Conservation (phyloP, 2,329 filamentous ascomycete species). For the Thermoascus crustaceus region DNA sequence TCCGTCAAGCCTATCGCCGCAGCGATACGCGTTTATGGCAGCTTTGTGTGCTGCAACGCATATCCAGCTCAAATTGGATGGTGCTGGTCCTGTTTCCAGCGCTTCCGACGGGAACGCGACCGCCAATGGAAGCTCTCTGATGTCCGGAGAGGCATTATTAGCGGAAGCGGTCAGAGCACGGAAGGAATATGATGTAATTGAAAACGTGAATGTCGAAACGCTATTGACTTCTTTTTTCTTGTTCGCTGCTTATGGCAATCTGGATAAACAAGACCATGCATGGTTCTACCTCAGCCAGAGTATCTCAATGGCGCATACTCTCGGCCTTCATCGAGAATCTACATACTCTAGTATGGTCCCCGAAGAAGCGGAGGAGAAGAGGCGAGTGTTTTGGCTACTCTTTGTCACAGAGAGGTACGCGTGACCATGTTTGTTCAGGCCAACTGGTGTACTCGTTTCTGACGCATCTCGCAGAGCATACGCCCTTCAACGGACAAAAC, state of each 20-base stretch:
- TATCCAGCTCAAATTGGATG: conserved; percentile 37
- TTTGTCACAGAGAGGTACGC: conserved; percentile 61
- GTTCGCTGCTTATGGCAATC: conserved; percentile 62
- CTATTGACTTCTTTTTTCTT: conserved; percentile 69
- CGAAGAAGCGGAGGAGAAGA: conserved; percentile 54
- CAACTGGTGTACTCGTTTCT: not conserved
- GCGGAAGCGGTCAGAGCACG: conserved; percentile 51
- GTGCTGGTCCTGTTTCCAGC: conserved; percentile 16
- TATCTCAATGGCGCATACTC: conserved; percentile 52
- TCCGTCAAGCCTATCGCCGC: conserved; percentile 43
- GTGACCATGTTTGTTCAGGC: not conserved
- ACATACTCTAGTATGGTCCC: conserved; percentile 42
- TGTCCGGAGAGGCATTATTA: conserved; percentile 58
- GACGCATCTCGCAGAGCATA: conserved; percentile 48
- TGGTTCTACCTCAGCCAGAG: conserved; percentile 76
- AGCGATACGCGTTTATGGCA: conserved; percentile 34
- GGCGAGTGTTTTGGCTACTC: conserved; percentile 65
- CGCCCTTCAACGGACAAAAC: conserved; percentile 60
- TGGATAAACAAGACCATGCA: conserved; percentile 66
- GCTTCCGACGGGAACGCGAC: conserved; percentile 30
- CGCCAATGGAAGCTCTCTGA: conserved; percentile 50
- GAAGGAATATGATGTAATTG: conserved; percentile 32
- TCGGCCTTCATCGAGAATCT: conserved; percentile 37
- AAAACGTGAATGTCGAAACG: conserved; percentile 31
- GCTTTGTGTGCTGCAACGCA: conserved; percentile 37